phyloP scores from a whole-genome alignment of 2,329 filamentous ascomycete genomes.

The Microcyclospora tardicrescens region DNA sequence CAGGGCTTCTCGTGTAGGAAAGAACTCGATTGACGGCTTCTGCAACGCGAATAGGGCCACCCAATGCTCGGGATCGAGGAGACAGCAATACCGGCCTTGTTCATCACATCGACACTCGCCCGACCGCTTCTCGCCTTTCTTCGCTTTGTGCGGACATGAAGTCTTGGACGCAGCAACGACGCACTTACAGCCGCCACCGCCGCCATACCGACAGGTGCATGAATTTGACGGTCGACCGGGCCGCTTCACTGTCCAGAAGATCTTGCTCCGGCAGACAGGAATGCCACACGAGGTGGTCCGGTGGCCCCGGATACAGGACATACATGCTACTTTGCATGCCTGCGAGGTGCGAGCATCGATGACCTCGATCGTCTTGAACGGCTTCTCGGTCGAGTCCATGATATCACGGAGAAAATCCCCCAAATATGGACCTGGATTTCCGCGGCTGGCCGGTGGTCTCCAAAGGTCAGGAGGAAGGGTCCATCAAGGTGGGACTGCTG shows the following conservation, averaged over 20 bases:
- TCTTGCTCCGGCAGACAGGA: conserved; percentile 21
- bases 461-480: too few species aligned
- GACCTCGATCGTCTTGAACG: conserved; percentile 25
- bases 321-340: conserved; percentile 23
- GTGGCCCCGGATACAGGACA: conserved; percentile 25
- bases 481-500: too few species aligned
- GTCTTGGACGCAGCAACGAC: conserved; percentile 15
- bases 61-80: conserved; percentile 22
- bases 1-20: conserved; percentile 14
- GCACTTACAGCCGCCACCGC: conserved; percentile 22
- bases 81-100: conserved; percentile 22
- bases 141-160: conserved; percentile 22
- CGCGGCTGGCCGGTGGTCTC: too few species aligned
- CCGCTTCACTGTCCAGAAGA: conserved; percentile 25
- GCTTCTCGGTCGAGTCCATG: conserved; percentile 11
- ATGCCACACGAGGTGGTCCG: conserved; percentile 24
- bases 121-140: conserved; percentile 23
- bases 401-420: too few species aligned
- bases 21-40: conserved; percentile 20
- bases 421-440: too few species aligned
- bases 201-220: conserved; percentile 21
- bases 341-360: conserved; percentile 19
- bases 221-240: conserved; percentile 22
- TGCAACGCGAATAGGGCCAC: conserved; percentile 14
- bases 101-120: conserved; percentile 23